These are phyloP conservation scores for Euryodendron excelsum DNA, from an alignment of 148 eudicot genomes.

Conservation along the genomic window DNA sequence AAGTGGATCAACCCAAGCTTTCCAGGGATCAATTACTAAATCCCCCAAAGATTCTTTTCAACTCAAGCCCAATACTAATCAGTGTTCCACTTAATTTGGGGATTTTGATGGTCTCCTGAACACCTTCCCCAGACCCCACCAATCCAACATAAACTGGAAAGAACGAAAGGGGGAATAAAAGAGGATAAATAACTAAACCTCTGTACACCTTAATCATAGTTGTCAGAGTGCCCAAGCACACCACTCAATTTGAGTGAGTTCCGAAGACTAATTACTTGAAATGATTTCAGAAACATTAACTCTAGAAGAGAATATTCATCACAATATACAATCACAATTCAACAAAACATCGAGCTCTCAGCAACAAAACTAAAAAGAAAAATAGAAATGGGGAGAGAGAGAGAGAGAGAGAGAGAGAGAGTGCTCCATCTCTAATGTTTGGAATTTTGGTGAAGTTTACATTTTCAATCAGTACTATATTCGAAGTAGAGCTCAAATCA, in stretches of 20 bases:
- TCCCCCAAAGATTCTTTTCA: not conserved
- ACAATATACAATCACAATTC: too few species aligned
- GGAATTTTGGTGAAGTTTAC: not conserved
- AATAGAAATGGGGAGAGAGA: too few species aligned
- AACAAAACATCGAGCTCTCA: not conserved
- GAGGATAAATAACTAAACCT: not conserved
- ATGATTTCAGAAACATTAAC: not conserved
- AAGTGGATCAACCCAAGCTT: not conserved
- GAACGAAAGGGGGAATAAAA: not conserved
- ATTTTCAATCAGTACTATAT: not conserved
- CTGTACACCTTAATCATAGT: not conserved
- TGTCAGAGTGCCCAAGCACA: not conserved
- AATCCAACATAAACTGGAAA: not conserved
- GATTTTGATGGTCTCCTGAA: not conserved
- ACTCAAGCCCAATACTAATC: not conserved
- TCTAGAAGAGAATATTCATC: not conserved
- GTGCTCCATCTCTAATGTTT: not conserved
- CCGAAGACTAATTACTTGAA: not conserved
- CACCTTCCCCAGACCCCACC: not conserved
- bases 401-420: not conserved
- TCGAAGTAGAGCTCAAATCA: constrained; percentile 2
- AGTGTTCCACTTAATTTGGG: not conserved
- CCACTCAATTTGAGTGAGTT: not conserved
- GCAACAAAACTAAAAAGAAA: not conserved
- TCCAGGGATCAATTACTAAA: not conserved